Percentiles rank a stretch among this genome's conserved stretches.
Evolutionary conservation across 148 eudicot genomes (phyloP).

Genomic region (Heliamphora exappendiculata): DNA sequence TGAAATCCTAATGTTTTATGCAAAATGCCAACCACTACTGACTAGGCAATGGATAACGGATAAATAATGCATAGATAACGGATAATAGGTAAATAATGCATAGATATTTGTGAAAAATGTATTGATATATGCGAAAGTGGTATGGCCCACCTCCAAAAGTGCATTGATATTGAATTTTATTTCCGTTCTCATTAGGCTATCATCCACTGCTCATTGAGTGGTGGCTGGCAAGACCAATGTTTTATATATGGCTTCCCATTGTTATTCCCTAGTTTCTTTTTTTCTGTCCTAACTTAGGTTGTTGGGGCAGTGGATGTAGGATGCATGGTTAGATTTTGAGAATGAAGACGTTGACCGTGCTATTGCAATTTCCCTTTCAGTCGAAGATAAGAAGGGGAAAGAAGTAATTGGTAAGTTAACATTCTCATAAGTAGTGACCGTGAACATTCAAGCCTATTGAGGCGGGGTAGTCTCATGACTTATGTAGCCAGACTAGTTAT

Average conservation of each 20-base stretch:
- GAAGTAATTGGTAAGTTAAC: conserved; percentile 57
- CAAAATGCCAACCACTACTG: too few species aligned
- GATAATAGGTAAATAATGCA: too few species aligned
- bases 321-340: conserved; percentile 55
- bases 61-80: too few species aligned
- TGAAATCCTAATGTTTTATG: too few species aligned
- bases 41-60: too few species aligned
- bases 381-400: conserved; percentile 66
- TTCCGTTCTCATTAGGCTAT: too few species aligned
- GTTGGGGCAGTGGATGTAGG: conserved; percentile 40
- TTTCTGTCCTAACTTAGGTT: not conserved
- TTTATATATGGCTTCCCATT: not conserved
- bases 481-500: not conserved
- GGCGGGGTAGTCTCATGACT: not conserved
- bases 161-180: too few species aligned
- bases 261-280: not conserved
- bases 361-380: conserved; percentile 70
- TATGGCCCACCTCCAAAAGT: too few species aligned
- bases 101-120: too few species aligned
- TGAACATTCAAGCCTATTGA: not conserved
- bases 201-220: too few species aligned
- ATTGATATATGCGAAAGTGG: too few species aligned
- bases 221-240: too few species aligned
- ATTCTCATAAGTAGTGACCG: not conserved
- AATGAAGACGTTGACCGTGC: conserved; percentile 80